These are phyloP conservation scores for Ustilago loliicola DNA, from an alignment of 1,284 basidiomycete genomes.

Conservation along the genomic window DNA sequence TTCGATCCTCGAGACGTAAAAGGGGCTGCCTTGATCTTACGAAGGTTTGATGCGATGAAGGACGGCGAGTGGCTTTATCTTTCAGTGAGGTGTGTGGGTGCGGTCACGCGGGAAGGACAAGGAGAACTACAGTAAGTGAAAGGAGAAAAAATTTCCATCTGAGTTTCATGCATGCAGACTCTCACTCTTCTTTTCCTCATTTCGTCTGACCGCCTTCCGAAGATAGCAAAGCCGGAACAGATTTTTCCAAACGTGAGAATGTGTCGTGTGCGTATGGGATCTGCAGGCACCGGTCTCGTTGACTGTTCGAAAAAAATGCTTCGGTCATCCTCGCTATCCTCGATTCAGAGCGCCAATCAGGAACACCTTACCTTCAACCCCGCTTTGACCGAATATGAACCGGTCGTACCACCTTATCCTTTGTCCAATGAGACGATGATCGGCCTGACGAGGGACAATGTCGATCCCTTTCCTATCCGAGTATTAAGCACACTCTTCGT, in stretches of 20 bases:
- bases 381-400: neutral
- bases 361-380: neutral
- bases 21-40: too few relatives aligned
- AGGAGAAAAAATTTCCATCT: constrained; percentile 9
- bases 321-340: neutral
- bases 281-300: neutral
- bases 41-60: neutral
- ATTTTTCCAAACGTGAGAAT: neutral
- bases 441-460: neutral
- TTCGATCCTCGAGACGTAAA: too few relatives aligned
- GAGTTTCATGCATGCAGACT: constrained; percentile 23
- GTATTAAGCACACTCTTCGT: neutral
- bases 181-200: neutral
- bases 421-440: constrained; percentile 4
- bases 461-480: neutral
- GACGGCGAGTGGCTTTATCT: neutral
- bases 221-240: constrained; percentile 3
- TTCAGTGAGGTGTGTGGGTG: neutral
- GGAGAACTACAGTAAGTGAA: neutral
- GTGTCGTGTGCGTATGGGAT: neutral
- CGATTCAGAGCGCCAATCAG: neutral
- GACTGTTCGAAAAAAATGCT: constrained; percentile 1
- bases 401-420: neutral
- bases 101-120: constrained; percentile 24
- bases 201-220: neutral